Percentiles rank a stretch among this genome's conserved stretches.
phyloP scores from a whole-genome alignment of 2,329 filamentous ascomycete genomes.

The Penicillium digitatum region DNA sequence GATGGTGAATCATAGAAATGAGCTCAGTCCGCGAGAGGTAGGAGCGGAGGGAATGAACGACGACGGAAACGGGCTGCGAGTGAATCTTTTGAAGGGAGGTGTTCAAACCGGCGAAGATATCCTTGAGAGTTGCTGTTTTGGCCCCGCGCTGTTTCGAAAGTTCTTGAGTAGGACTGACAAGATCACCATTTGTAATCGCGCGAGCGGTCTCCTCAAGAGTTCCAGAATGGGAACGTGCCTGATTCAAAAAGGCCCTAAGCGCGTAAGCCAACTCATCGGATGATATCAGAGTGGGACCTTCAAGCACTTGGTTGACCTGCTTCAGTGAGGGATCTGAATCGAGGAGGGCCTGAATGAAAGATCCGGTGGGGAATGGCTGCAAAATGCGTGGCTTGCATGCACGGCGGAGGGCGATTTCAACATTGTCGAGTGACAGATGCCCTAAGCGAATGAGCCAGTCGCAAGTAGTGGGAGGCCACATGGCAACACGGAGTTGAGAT shows the following conservation, averaged over 20 bases:
- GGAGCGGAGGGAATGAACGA: constrained; percentile 37
- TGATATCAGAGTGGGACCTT: constrained; percentile 34
- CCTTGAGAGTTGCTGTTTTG: constrained; percentile 25
- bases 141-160: constrained; percentile 17
- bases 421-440: constrained; percentile 37
- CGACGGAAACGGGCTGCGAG: constrained; percentile 28
- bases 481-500: constrained; percentile 29
- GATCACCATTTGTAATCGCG: constrained; percentile 30
- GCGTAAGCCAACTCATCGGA: constrained; percentile 40
- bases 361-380: constrained; percentile 37
- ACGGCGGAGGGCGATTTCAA: constrained; percentile 40
- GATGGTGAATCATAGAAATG: constrained; percentile 41
- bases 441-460: constrained; percentile 42
- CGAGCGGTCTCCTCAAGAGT: constrained; percentile 33
- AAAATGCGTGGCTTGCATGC: constrained; percentile 34
- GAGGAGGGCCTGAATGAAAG: constrained; percentile 40
- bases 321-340: constrained; percentile 39
- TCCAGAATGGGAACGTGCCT: constrained; percentile 35
- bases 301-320: constrained; percentile 37
- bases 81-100: constrained; percentile 38
- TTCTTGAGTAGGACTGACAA: constrained; percentile 23
- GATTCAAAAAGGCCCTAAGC: constrained; percentile 39
- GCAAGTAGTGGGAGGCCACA: constrained; percentile 40
- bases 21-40: constrained; percentile 39
- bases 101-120: constrained; percentile 40